Percentiles rank a stretch among this genome's conserved stretches.
Conservation (phyloP, 1,284 basidiomycete species). For the Pseudozyma tsukubaensis region DNA sequence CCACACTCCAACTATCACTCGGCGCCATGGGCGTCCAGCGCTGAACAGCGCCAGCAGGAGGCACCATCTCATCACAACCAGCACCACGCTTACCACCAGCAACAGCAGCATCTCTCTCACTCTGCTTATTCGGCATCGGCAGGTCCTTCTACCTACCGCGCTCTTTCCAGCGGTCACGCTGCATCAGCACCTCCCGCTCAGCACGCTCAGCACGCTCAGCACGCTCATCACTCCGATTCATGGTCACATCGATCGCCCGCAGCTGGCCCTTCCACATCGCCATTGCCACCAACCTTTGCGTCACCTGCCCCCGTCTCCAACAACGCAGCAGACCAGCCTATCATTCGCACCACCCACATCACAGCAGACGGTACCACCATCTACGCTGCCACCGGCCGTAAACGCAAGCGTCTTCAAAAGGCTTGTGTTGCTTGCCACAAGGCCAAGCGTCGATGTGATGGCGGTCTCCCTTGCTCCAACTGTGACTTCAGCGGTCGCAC, state of each 20-base stretch:
- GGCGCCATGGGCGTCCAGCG: conserved; percentile 29
- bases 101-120: conserved; percentile 34
- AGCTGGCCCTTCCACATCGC: conserved; percentile 18
- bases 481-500: conserved; percentile 70
- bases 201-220: conserved; percentile 16
- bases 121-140: conserved; percentile 42
- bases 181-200: conserved; percentile 13
- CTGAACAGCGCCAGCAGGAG: conserved; percentile 32
- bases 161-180: conserved; percentile 35
- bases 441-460: conserved; percentile 72
- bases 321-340: conserved; percentile 27
- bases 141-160: conserved; percentile 48
- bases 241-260: conserved; percentile 26
- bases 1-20: conserved; percentile 30
- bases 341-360: conserved; percentile 46
- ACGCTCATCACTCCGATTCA: conserved; percentile 17
- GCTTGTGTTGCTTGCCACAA: conserved; percentile 67
- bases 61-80: conserved; percentile 16
- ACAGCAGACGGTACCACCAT: conserved; percentile 51
- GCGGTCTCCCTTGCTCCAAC: conserved; percentile 72
- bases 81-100: conserved; percentile 22
- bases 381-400: conserved; percentile 57
- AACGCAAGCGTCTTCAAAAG: conserved; percentile 64
- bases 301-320: conserved; percentile 9
- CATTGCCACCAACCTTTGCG: conserved; percentile 30